Percentiles rank a stretch among this genome's conserved stretches.
Evolutionary conservation across 495 filamentous ascomycete genomes (phyloP).

Genomic region (Terfezia claveryi): DNA sequence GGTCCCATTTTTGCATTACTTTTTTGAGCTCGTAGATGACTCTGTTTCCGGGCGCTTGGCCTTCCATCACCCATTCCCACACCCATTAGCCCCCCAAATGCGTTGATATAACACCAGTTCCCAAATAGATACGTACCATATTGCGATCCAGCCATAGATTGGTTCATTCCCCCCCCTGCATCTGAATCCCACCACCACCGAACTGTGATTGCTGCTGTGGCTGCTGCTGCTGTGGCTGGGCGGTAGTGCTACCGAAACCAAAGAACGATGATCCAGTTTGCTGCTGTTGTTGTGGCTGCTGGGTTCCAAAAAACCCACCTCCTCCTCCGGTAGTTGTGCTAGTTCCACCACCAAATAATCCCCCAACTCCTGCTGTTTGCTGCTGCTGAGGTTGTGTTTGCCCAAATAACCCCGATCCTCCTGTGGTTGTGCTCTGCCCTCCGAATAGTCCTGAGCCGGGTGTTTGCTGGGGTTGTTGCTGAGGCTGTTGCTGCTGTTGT

Average conservation of each 20-base stretch:
- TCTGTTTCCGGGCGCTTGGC: background rate
- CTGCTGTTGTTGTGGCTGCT: conserved; percentile 25
- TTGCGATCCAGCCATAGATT: conserved; percentile 2
- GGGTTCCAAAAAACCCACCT: conserved; percentile 23
- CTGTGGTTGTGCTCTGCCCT: conserved; percentile 7
- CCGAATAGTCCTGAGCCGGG: conserved; percentile 18
- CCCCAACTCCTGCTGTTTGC: conserved; percentile 13
- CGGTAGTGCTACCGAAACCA: conserved; percentile 17
- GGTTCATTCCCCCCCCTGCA: background rate
- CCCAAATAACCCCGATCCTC: conserved; percentile 2
- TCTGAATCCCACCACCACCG: conserved; percentile 19
- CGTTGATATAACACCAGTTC: too few relatives aligned
- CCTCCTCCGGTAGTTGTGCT: conserved; percentile 16
- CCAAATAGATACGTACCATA: background rate
- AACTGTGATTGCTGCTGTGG: conserved; percentile 18
- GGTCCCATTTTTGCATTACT: conserved; percentile 68
- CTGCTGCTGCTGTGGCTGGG: conserved; percentile 20
- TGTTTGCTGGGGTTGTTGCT: conserved; percentile 19
- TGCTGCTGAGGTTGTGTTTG: conserved; percentile 11
- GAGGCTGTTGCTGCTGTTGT: conserved; percentile 19
- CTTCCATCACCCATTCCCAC: too few relatives aligned
- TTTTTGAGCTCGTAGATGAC: background rate
- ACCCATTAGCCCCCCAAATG: too few relatives aligned
- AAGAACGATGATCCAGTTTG: conserved; percentile 13
- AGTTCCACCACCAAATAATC: conserved; percentile 21